Percentiles rank a stretch among this genome's conserved stretches.
Evolutionary conservation across 176 grass and related monocot species (phyloP).

Genomic region (Oropetium thomaeum): DNA sequence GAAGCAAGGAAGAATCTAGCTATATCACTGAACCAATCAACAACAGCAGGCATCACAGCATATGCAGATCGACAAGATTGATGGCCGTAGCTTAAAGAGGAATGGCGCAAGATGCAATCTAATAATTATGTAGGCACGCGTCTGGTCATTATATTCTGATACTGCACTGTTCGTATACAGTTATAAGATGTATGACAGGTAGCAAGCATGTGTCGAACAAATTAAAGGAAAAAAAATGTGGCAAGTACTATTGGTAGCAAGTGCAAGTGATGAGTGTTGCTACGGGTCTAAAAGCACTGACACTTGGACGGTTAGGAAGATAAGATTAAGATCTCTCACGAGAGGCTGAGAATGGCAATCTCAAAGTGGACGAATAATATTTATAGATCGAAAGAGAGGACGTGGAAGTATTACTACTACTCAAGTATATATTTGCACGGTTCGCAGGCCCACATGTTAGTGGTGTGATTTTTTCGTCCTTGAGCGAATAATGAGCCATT

Average conservation of each 20-base stretch:
- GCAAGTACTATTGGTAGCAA: neutral
- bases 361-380: neutral
- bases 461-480: neutral
- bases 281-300: neutral
- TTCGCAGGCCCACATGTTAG: neutral
- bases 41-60: neutral
- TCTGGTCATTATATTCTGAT: conserved; percentile 4
- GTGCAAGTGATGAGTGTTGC: no score
- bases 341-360: conserved; percentile 7
- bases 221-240: neutral
- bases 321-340: conserved; percentile 29
- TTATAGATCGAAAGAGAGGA: neutral
- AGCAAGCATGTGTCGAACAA: neutral
- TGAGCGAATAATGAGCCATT: no score
- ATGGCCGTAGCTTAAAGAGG: conserved; percentile 34
- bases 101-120: neutral
- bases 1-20: neutral
- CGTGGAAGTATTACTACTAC: conserved; percentile 10
- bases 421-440: neutral
- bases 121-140: neutral
- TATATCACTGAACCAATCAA: conserved; percentile 14
- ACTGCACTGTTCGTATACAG: neutral
- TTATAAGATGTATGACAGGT: neutral
- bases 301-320: conserved; percentile 30
- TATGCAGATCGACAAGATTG: conserved; percentile 14